A percentile compares a stretch with the other conserved stretches of the same genome.
phyloP scores from a whole-genome alignment of 169 alveolate species.

The Perkinsus marinus region DNA sequence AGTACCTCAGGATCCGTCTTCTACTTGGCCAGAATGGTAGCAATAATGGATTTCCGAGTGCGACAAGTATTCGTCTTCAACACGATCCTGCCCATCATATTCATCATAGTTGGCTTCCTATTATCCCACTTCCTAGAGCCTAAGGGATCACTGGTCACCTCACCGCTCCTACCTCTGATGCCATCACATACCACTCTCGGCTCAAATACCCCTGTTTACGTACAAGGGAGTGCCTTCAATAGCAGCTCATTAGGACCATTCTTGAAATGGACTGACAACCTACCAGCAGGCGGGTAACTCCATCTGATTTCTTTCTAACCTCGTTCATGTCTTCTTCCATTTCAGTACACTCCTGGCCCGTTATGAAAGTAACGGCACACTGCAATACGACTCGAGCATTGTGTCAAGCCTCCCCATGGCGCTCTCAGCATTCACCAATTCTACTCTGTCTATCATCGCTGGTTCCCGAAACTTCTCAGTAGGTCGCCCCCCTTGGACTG shows the following conservation, averaged over 20 bases:
- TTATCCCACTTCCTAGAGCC: neutral
- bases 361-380: neutral
- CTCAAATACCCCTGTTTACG: neutral
- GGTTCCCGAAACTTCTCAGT: neutral
- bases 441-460: neutral
- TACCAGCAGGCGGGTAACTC: neutral
- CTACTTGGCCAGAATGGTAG: neutral
- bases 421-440: neutral
- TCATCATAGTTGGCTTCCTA: neutral
- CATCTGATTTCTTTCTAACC: too few relatives aligned
- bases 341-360: neutral
- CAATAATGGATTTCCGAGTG: neutral
- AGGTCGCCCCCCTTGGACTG: neutral
- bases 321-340: neutral
- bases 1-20: neutral
- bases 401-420: neutral
- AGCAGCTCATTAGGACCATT: neutral
- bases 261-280: neutral
- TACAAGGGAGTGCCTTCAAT: neutral
- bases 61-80: neutral
- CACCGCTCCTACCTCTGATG: neutral
- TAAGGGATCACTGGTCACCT: neutral
- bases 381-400: neutral
- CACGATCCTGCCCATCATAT: neutral
- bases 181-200: neutral